Evolutionary conservation across 768 basidiomycete genomes (phyloP).

Genomic region (Amanita pallidorosea): DNA sequence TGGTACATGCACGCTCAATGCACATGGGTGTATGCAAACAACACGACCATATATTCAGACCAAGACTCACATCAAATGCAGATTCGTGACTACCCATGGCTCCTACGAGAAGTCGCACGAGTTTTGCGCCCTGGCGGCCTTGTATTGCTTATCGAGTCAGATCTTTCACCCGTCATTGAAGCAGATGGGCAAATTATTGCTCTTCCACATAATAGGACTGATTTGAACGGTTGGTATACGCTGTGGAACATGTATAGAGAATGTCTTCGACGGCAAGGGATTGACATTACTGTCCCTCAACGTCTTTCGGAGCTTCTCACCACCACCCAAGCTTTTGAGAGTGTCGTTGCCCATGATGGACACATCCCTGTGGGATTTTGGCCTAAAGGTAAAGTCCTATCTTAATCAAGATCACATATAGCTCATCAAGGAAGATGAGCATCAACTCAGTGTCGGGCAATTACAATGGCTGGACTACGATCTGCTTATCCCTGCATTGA

Average conservation of each 20-base stretch:
- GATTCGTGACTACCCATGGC: conserved; percentile 53
- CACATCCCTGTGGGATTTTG: conserved; percentile 62
- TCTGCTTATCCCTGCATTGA: conserved; percentile 50
- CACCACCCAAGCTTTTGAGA: conserved; percentile 42
- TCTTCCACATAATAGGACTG: conserved; percentile 12
- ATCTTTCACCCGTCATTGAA: conserved; percentile 36
- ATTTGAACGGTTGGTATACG: conserved; percentile 48
- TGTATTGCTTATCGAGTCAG: conserved; percentile 55
- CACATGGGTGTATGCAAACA: conserved; percentile 46
- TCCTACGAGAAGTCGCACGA: conserved; percentile 51
- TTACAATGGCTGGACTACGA: conserved; percentile 70
- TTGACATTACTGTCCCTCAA: conserved; percentile 50
- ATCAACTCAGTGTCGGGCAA: conserved; percentile 54
- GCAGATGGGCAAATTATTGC: neutral
- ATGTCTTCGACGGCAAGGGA: conserved; percentile 37
- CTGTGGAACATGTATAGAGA: conserved; percentile 54
- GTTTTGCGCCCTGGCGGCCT: conserved; percentile 64
- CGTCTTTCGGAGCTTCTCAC: conserved; percentile 41
- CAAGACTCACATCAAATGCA: conserved; percentile 14
- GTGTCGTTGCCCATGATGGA: conserved; percentile 41
- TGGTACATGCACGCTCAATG: conserved; percentile 61
- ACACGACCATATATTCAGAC: neutral
- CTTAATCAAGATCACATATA: conserved; percentile 6
- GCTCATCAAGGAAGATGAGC: conserved; percentile 30
- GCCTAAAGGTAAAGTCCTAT: conserved; percentile 37